Evolutionary conservation across 345 rosid species (phyloP), one percentile per base, ranked within the genome.

Genomic region (Hypericum perforatum): DNA sequence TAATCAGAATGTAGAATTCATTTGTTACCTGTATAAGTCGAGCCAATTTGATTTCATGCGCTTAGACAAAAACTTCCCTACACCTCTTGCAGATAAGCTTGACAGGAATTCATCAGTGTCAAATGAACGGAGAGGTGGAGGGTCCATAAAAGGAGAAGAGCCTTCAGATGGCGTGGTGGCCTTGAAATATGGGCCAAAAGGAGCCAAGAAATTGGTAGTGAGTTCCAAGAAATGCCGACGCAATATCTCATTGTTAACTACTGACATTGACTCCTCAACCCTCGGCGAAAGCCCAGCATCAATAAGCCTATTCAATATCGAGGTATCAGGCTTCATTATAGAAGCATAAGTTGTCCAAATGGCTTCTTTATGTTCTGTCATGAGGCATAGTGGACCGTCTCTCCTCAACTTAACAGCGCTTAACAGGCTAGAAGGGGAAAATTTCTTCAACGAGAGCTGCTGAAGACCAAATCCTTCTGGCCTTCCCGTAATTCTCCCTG

Each of bases 281-380:
- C 95, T 80, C 0, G 97, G 97, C 5, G 95, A 88, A 76, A 82
- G 52, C 59, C 98, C 98, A 39, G 94, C 96, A 69, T 92, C 98
- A 63, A 92, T 67, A 45, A 92, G 95, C 64, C 96, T 82, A 66
- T 88, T 92, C 79, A 92, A 71, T 53, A 92, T 78, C 39, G 95
- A 85, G 63, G 95, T 92, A 73, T 92, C 98, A 5, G 95, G 98
- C 74, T 88, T 88, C 4, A 95, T 92, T 61, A 84, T 70, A 49
- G 97, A 76, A 51, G 77, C 54, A 63, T 88, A 85, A 58, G 78
- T 73, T 61, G 86, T 92, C 98, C 98, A 92, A 37, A 92, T 58
- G 62, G 97, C 97, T 79, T 92, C 98, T 81, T 82, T 92, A 65
- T 92, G 98, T 70, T 88, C 98, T 36, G 95, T 78, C 97, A 92